Evolutionary conservation across 805 yeast genomes (phyloP).

Genomic region (Kluyveromyces aestuarii): DNA sequence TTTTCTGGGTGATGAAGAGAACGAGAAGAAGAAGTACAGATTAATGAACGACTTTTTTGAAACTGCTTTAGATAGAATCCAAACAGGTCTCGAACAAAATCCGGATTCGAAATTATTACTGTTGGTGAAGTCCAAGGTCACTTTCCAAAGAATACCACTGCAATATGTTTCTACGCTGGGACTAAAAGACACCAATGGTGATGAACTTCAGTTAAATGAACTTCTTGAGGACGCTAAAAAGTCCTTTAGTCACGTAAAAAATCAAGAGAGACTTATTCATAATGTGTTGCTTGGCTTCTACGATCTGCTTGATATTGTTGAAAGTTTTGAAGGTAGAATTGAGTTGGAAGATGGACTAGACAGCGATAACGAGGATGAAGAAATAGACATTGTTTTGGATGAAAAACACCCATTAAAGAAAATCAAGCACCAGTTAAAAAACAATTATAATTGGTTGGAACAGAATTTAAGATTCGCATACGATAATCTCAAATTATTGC

Average conservation of each 20-base stretch:
- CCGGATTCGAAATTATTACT: constrained; percentile 39
- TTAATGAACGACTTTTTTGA: constrained; percentile 49
- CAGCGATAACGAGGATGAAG: constrained; percentile 41
- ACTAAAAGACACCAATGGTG: constrained; percentile 28
- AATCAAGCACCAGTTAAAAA: constrained; percentile 29
- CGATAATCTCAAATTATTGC: constrained; percentile 3
- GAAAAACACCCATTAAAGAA: constrained; percentile 48
- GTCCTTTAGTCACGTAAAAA: constrained; percentile 37
- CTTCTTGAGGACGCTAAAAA: constrained; percentile 39
- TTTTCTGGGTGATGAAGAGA: constrained; percentile 40
- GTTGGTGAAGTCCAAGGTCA: constrained; percentile 47
- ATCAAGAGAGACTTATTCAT: constrained; percentile 32
- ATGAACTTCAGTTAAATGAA: constrained; percentile 30
- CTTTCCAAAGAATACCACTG: constrained; percentile 50
- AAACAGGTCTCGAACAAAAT: constrained; percentile 44
- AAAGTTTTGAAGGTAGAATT: constrained; percentile 50
- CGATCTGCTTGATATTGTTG: constrained; percentile 59
- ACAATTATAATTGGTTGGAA: constrained; percentile 44
- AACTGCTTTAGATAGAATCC: constrained; percentile 64
- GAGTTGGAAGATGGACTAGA: constrained; percentile 50
- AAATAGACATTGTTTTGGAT: constrained; percentile 31
- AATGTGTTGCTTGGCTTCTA: constrained; percentile 51
- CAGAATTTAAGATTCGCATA: constrained; percentile 19
- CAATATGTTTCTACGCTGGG: constrained; percentile 45
- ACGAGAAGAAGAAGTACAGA: constrained; percentile 21